phyloP scores from a whole-genome alignment of 257 asterid genomes.

The Datura wrightii region DNA sequence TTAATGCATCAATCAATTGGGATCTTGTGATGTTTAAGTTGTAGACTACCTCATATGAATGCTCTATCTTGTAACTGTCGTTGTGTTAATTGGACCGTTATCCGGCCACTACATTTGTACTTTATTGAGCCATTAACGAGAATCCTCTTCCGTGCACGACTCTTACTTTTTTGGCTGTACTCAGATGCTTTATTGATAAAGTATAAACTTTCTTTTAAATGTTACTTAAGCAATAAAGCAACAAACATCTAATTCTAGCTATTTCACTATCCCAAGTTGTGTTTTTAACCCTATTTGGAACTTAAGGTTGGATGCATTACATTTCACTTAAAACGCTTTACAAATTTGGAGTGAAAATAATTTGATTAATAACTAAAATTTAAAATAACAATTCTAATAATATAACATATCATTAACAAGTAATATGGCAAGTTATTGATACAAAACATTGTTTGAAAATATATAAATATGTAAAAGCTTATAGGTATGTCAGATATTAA shows the following conservation, averaged over 20 bases:
- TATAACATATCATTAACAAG: conserved; percentile 8
- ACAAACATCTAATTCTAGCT: background rate
- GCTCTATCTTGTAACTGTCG: background rate
- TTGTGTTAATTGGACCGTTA: background rate
- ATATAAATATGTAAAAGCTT: background rate
- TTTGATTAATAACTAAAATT: conserved; percentile 18
- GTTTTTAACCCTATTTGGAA: conserved; percentile 1
- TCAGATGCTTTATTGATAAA: background rate
- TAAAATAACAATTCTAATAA: background rate
- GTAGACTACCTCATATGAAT: background rate
- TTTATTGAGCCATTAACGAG: conserved; percentile 23
- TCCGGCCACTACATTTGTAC: conserved; percentile 22
- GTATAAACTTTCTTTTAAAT: background rate
- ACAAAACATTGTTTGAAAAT: background rate
- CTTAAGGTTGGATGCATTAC: background rate
- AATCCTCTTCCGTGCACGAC: background rate
- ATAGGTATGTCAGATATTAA: background rate
- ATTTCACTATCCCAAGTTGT: background rate
- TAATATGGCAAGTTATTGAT: background rate
- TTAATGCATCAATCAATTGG: conserved; percentile 12
- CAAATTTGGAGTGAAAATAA: conserved; percentile 9
- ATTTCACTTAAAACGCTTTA: conserved; percentile 14
- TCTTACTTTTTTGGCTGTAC: background rate
- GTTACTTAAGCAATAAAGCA: background rate
- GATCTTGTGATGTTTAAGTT: conserved; percentile 17